Percentiles rank a stretch among this genome's conserved stretches.
Conservation (phyloP, 176 grass and related monocot genomes). For the Aegilops speltoides region DNA sequence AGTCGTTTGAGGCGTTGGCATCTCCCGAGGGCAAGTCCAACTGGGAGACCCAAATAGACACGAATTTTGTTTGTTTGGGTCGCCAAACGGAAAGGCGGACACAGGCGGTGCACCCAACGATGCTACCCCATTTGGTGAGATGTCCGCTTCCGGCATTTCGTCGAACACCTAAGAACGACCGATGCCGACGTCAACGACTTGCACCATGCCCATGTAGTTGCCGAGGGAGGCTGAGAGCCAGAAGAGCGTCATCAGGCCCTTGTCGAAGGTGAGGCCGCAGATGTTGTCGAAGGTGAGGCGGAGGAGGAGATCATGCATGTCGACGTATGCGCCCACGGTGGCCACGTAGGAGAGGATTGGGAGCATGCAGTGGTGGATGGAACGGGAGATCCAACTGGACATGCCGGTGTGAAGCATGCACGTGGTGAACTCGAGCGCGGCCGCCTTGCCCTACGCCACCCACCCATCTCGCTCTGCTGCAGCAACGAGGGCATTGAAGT, state of each 20-base stretch:
- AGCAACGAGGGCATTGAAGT: too few relatives aligned
- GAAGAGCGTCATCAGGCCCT: constrained; percentile 71
- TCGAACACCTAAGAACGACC: too few relatives aligned
- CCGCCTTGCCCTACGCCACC: constrained; percentile 78
- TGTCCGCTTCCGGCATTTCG: too few relatives aligned
- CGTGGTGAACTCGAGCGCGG: constrained; percentile 86
- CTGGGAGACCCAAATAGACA: too few relatives aligned
- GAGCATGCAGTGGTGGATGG: constrained; percentile 67
- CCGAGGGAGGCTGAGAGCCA: constrained; percentile 39
- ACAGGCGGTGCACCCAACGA: too few relatives aligned
- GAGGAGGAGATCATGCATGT: constrained; percentile 85
- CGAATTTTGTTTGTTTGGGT: too few relatives aligned
- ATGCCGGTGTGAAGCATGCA: constrained; percentile 76
- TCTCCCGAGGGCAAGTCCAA: too few relatives aligned
- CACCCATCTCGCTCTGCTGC: constrained; percentile 3
- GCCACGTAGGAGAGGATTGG: constrained; percentile 63
- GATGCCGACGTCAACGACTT: too few relatives aligned
- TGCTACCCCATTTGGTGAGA: too few relatives aligned
- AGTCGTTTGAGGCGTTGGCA: too few relatives aligned
- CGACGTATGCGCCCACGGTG: constrained; percentile 4
- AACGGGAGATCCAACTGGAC: constrained; percentile 74
- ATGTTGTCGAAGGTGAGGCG: constrained; percentile 95
- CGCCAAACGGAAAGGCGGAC: too few relatives aligned
- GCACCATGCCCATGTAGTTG: too few relatives aligned
- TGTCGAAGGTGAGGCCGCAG: constrained; percentile 80